Percentiles rank a stretch among this genome's conserved stretches.
These are phyloP conservation scores for Podila epicladia DNA, from an alignment of 192 early-diverging fungal species.

Conservation along the genomic window DNA sequence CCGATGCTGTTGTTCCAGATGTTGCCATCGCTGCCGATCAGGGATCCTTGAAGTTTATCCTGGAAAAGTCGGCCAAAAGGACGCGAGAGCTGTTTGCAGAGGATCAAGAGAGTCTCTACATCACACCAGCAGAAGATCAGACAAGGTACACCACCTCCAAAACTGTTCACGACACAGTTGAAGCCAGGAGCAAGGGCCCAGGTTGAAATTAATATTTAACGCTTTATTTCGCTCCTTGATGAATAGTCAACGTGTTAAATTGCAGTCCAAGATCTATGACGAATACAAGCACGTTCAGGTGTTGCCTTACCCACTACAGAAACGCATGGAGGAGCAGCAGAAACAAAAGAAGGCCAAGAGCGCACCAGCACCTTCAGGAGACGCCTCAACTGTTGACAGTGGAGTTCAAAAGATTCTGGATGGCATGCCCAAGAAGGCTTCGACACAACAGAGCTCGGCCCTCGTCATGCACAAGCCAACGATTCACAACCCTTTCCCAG, in stretches of 20 bases:
- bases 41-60: slow-evolving; percentile 13
- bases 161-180: background rate
- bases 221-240: background rate
- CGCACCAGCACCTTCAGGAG: slow-evolving; percentile 34
- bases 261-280: slow-evolving; percentile 79
- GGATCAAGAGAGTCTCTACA: slow-evolving; percentile 28
- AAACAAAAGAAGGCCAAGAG: slow-evolving; percentile 54
- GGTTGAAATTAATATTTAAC: background rate
- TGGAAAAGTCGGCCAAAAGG: slow-evolving; percentile 31
- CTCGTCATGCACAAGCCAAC: slow-evolving; percentile 52
- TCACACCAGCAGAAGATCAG: slow-evolving; percentile 23
- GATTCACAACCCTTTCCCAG: slow-evolving; percentile 53
- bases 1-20: slow-evolving; percentile 19
- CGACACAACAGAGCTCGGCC: slow-evolving; percentile 26
- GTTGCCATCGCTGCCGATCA: slow-evolving; percentile 5
- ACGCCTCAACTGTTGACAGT: slow-evolving; percentile 30
- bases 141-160: slow-evolving; percentile 7
- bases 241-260: slow-evolving; percentile 69
- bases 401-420: slow-evolving; percentile 58
- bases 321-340: slow-evolving; percentile 58
- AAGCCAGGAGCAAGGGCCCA: no score
- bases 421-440: slow-evolving; percentile 52
- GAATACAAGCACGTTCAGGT: slow-evolving; percentile 74
- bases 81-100: slow-evolving; percentile 45
- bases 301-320: slow-evolving; percentile 68